Base-by-base conservation (phyloP, 73 alveolate species). In the Stentor roeselii region DNA sequence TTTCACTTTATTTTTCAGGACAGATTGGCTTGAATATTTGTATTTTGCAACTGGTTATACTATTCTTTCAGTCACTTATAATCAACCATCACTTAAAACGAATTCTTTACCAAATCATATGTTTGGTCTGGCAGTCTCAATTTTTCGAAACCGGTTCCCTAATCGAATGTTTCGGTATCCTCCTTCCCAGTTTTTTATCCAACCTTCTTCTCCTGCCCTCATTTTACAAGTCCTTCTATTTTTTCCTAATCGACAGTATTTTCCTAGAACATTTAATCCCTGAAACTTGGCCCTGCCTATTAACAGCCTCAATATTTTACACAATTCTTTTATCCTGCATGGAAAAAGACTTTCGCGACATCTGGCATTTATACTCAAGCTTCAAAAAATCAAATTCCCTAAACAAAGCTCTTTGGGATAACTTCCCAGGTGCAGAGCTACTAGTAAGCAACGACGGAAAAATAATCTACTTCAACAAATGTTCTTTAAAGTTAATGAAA, bases 311-410 rank as follows among this genome's bases (percentile, higher is more conserved):
- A 27, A 27, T 67, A 27, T 27, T 40, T 67, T 67, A 67, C 34
- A 67, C 80, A 30, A 14, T 67, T n/a, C 27, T 32, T 14, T 27
- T 21, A 15, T 30, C 50, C 34, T 1, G 15, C 14, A 15, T 67
- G 34, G 80, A 67, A 2, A 67, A 67, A 32, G 80, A 67, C 2
- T 21, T 32, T 21, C 21, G 80, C 15, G 80, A 67, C 34, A 27
- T 67, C 15, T 67, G 80, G 80, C 80, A 21, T 34, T 67, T 67
- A 67, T 67, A 67, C 34, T n/a, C n/a, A 21, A 30, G 42, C 34
- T 67, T 27, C 37, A 67, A 67, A 40, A 67, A 67, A 32, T 32
- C 37, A 27, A 21, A 67, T 67, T 1, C 42, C 42, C 41, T 32
- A 27, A 14, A 21, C 34, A 21, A 67, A 21, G 21, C n/a, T 67